Evolutionary conservation across 2,329 filamentous ascomycete genomes (phyloP).

Genomic region (Parasarocladium wereldwijsianum): DNA sequence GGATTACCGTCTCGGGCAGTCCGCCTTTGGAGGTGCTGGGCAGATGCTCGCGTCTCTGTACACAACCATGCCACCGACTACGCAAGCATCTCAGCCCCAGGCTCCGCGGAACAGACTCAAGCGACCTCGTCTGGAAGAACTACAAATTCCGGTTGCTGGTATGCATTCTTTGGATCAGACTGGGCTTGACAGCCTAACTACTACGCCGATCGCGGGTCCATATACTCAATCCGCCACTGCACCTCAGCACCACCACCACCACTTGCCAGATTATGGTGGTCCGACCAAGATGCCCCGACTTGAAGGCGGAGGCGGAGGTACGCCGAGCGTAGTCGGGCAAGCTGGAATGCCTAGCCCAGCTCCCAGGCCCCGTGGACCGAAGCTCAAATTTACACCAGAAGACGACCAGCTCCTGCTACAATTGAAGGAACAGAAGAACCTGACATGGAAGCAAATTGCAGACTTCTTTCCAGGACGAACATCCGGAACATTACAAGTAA

Average conservation of each 20-base stretch:
- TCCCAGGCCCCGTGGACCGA: slow-evolving; percentile 67
- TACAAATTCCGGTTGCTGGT: slow-evolving; percentile 38
- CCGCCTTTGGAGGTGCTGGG: slow-evolving; percentile 35
- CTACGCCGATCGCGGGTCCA: slow-evolving; percentile 33
- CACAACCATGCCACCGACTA: slow-evolving; percentile 27
- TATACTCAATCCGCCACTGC: slow-evolving; percentile 30
- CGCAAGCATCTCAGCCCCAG: slow-evolving; percentile 15
- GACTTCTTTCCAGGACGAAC: slow-evolving; percentile 89
- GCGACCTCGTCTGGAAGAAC: slow-evolving; percentile 40
- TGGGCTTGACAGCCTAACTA: slow-evolving; percentile 40
- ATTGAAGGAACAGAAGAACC: slow-evolving; percentile 83
- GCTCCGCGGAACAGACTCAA: slow-evolving; percentile 26
- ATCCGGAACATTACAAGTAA: slow-evolving; percentile 80
- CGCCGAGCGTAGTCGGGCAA: slow-evolving; percentile 75
- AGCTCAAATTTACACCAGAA: slow-evolving; percentile 86
- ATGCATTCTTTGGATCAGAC: slow-evolving; percentile 37
- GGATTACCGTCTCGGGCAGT: slow-evolving; percentile 33
- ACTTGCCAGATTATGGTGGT: slow-evolving; percentile 58
- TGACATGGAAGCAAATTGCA: slow-evolving; percentile 96
- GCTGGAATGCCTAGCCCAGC: slow-evolving; percentile 78
- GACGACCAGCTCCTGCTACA: slow-evolving; percentile 81
- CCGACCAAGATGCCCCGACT: slow-evolving; percentile 53
- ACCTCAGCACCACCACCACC: slow-evolving; percentile 59
- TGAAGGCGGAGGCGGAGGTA: slow-evolving; percentile 40
- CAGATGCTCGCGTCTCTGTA: slow-evolving; percentile 38